A percentile compares a stretch with the other conserved stretches of the same genome.
Evolutionary conservation across 2,329 filamentous ascomycete genomes (phyloP).

Genomic region (Aspergillus pseudotamarii): DNA sequence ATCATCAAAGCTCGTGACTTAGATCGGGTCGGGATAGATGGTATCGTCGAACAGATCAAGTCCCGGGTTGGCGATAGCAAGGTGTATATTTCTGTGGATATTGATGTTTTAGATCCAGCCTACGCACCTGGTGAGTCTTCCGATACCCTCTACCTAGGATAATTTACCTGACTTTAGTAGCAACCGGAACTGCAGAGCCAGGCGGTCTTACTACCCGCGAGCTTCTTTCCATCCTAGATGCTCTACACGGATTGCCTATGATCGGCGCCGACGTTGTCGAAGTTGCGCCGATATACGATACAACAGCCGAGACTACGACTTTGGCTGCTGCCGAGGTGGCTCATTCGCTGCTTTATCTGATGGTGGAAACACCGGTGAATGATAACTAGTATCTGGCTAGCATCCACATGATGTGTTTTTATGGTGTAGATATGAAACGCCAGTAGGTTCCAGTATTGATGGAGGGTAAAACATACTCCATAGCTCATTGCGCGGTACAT

Average conservation of each 20-base stretch:
- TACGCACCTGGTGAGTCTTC: slow-evolving; percentile 50
- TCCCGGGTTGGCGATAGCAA: slow-evolving; percentile 49
- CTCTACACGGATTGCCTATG: slow-evolving; percentile 53
- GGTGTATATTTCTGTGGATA: slow-evolving; percentile 60
- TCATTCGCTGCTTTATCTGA: slow-evolving; percentile 52
- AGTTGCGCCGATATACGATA: slow-evolving; percentile 60
- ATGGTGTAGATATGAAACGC: background rate
- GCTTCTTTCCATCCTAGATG: slow-evolving; percentile 57
- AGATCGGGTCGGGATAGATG: slow-evolving; percentile 51
- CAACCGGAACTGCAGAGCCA: slow-evolving; percentile 58
- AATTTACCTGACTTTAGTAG: slow-evolving; percentile 24
- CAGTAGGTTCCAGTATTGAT: background rate
- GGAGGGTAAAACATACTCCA: too few species aligned
- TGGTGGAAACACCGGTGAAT: slow-evolving; percentile 17
- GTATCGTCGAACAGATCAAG: slow-evolving; percentile 53
- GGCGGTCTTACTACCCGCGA: slow-evolving; percentile 60
- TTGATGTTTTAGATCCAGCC: slow-evolving; percentile 60
- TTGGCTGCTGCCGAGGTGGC: slow-evolving; percentile 59
- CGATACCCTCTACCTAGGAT: background rate
- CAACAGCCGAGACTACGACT: slow-evolving; percentile 55
- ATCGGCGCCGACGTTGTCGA: slow-evolving; percentile 60
- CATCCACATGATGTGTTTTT: background rate
- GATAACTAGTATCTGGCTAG: background rate
- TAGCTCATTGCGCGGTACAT: background rate
- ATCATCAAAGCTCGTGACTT: slow-evolving; percentile 58